A percentile compares a stretch with the other conserved stretches of the same genome.
phyloP scores from a whole-genome alignment of 2,329 filamentous ascomycete species.

The Monilinia fructigena region DNA sequence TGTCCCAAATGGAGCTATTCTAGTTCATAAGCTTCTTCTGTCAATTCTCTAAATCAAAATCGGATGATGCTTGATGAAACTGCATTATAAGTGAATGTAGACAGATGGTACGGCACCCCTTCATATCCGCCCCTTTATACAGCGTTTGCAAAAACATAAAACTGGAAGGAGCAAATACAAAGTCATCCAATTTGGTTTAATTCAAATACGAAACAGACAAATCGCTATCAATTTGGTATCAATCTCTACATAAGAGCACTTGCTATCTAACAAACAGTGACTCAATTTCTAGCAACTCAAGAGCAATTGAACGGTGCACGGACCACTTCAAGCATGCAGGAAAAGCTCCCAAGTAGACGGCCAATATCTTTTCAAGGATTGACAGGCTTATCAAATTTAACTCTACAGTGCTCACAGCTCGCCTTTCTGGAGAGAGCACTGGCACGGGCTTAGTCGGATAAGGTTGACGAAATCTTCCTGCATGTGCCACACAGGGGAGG shows the following conservation, averaged over 20 bases:
- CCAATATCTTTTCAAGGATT: background rate
- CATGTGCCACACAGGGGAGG: constrained; percentile 19
- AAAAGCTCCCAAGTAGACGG: background rate
- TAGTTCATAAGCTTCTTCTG: background rate
- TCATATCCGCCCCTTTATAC: constrained; percentile 5
- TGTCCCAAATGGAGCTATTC: background rate
- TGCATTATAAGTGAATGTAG: background rate
- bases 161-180: background rate
- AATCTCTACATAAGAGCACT: constrained; percentile 4
- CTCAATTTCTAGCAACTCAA: constrained; percentile 4
- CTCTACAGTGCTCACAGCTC: background rate
- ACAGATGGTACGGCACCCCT: background rate
- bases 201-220: background rate
- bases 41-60: background rate
- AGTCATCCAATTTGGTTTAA: background rate
- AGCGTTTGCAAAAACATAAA: background rate
- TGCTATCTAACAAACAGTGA: constrained; percentile 4
- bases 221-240: background rate
- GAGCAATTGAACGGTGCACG: constrained; percentile 17
- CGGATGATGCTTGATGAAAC: background rate
- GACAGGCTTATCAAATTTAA: background rate
- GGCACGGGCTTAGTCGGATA: constrained; percentile 28
- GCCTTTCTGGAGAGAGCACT: constrained; percentile 20
- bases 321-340: background rate
- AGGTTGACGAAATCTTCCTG: constrained; percentile 22